Evolutionary conservation across 306 rosid genomes (phyloP).

Genomic region (Phaseolus lunatus): DNA sequence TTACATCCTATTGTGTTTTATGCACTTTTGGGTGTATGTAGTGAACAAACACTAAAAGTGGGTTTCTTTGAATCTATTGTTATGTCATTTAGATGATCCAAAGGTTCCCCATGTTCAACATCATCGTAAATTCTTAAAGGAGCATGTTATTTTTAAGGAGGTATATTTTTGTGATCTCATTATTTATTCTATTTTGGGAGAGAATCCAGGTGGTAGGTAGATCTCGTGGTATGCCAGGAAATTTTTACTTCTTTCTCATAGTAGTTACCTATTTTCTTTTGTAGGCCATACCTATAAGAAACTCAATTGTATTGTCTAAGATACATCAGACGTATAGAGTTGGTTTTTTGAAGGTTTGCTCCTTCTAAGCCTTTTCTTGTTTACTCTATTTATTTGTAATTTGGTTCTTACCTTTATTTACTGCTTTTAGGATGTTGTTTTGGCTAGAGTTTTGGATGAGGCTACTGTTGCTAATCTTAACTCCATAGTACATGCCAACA

Average conservation of each 20-base stretch:
- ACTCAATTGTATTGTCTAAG: slow-evolving; percentile 75
- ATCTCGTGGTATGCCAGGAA: slow-evolving; percentile 16
- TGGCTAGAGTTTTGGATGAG: slow-evolving; percentile 91
- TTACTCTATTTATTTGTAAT: slow-evolving; percentile 32
- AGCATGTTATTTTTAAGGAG: slow-evolving; percentile 94
- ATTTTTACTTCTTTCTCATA: neutral
- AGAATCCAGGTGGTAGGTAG: slow-evolving; percentile 25
- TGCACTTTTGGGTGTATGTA: neutral
- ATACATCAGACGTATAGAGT: slow-evolving; percentile 97
- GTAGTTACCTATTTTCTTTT: slow-evolving; percentile 38
- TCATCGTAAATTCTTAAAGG: slow-evolving; percentile 85
- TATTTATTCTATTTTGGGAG: slow-evolving; percentile 33
- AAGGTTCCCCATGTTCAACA: slow-evolving; percentile 67
- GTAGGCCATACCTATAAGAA: slow-evolving; percentile 92
- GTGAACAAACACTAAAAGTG: neutral
- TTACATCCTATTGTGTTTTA: neutral
- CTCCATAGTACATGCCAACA: slow-evolving; percentile 88
- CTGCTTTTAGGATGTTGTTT: slow-evolving; percentile 79
- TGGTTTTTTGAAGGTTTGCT: slow-evolving; percentile 88
- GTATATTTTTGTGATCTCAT: slow-evolving; percentile 50
- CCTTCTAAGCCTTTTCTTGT: slow-evolving; percentile 23
- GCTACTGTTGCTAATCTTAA: slow-evolving; percentile 76
- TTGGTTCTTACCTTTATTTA: slow-evolving; percentile 39
- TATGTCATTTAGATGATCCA: slow-evolving; percentile 76
- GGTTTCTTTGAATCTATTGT: slow-evolving; percentile 12